A percentile compares a stretch with the other conserved stretches of the same genome.
Evolutionary conservation across 2,329 filamentous ascomycete species (phyloP).

Genomic region (Arachnopeziza araneosa): DNA sequence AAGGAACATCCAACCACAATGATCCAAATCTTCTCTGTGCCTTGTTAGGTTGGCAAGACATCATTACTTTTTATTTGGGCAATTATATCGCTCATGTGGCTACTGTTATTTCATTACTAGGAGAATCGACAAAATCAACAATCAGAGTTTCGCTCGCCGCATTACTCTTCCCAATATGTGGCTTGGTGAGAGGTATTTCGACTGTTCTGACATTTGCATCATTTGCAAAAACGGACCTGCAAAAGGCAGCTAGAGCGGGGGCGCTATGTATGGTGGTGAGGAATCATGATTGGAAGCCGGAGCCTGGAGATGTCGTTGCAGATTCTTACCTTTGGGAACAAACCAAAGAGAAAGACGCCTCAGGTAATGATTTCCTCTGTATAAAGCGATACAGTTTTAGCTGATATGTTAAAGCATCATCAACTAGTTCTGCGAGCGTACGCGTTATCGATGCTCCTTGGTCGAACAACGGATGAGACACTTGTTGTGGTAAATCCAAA

Average conservation of each 20-base stretch:
- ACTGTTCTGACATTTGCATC: too few relatives aligned
- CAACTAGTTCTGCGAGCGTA: too few relatives aligned
- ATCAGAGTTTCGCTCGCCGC: not conserved
- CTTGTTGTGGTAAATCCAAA: too few relatives aligned
- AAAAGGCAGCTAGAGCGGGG: constrained; percentile 13
- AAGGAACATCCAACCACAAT: constrained; percentile 4
- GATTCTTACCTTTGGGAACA: too few relatives aligned
- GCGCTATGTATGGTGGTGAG: constrained; percentile 23
- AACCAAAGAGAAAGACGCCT: too few relatives aligned
- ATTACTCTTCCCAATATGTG: constrained; percentile 17
- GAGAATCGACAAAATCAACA: constrained; percentile 8
- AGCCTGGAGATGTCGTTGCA: too few relatives aligned
- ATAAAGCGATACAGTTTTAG: too few relatives aligned
- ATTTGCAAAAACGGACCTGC: too few relatives aligned
- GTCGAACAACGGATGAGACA: too few relatives aligned
- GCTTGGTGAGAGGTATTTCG: constrained; percentile 15
- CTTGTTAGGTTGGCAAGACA: constrained; percentile 16
- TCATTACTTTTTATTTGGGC: constrained; percentile 21
- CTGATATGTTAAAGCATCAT: too few relatives aligned
- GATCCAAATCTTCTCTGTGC: constrained; percentile 20
- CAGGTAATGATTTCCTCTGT: too few relatives aligned
- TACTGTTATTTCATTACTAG: constrained; percentile 19
- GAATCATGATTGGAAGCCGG: not conserved
- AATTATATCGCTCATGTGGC: constrained; percentile 27
- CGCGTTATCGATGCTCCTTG: too few relatives aligned